phyloP scores from a whole-genome alignment of 2,329 filamentous ascomycete species.

The Thyridium curvatum region DNA sequence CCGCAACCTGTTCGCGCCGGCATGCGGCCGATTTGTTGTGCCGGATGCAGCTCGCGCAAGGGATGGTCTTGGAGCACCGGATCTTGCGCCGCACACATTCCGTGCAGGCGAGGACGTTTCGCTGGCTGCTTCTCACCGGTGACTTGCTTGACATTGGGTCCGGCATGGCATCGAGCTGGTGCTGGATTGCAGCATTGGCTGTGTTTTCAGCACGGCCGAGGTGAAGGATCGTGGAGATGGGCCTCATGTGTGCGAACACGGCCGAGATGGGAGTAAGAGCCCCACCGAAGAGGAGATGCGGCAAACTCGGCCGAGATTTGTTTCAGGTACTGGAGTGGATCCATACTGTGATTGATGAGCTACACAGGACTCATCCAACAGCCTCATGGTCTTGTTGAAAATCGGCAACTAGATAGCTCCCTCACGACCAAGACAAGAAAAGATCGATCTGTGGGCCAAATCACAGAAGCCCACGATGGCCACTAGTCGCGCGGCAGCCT shows the following conservation, averaged over 20 bases:
- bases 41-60: conserved; percentile 4
- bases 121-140: conserved; percentile 3
- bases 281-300: no score
- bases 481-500: no score
- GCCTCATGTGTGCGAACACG: no score
- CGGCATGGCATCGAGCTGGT: no score
- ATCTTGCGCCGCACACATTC: conserved; percentile 7
- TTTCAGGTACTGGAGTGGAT: no score
- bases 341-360: no score
- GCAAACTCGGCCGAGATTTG: no score
- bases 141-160: neutral
- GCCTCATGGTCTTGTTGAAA: conserved; percentile 16
- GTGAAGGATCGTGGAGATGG: no score
- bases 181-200: no score
- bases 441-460: conserved; percentile 13
- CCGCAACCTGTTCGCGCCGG: conserved; percentile 4
- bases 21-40: conserved; percentile 3
- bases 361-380: conserved; percentile 11
- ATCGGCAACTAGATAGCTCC: conserved; percentile 13
- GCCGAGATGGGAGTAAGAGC: no score
- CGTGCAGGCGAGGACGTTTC: conserved; percentile 4
- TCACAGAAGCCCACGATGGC: conserved; percentile 9
- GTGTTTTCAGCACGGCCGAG: no score
- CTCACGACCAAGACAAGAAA: conserved; percentile 6
- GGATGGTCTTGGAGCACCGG: conserved; percentile 8